Percentiles rank a stretch among this genome's conserved stretches.
Evolutionary conservation across 768 basidiomycete species (phyloP).

Genomic region (Albatrellus ellisii): DNA sequence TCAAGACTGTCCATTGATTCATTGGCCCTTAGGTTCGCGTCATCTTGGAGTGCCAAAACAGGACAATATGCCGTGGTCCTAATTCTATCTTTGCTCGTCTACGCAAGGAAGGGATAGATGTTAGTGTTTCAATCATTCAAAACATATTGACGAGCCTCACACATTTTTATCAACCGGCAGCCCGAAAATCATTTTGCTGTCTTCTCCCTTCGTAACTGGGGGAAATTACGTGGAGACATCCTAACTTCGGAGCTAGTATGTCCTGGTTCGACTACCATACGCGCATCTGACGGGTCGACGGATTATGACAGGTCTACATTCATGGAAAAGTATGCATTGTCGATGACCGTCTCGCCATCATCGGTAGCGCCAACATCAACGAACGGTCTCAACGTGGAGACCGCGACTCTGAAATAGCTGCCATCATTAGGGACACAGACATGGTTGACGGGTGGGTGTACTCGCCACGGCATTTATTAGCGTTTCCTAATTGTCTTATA

Average conservation of each 20-base stretch:
- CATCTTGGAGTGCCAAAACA: constrained; percentile 91
- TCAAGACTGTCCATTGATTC: neutral
- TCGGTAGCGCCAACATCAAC: constrained; percentile 96
- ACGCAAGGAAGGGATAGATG: constrained; percentile 79
- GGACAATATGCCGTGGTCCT: constrained; percentile 78
- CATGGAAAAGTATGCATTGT: constrained; percentile 83
- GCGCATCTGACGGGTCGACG: neutral
- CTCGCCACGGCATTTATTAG: neutral
- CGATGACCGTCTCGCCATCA: constrained; percentile 89
- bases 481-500: constrained; percentile 19
- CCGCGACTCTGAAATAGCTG: constrained; percentile 90
- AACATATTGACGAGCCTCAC: constrained; percentile 1
- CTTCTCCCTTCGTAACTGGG: constrained; percentile 91
- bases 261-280: constrained; percentile 7
- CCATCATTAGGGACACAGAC: constrained; percentile 91
- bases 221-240: constrained; percentile 69
- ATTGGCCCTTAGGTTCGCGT: constrained; percentile 57
- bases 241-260: constrained; percentile 78
- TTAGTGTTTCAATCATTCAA: constrained; percentile 23
- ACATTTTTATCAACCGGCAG: constrained; percentile 26
- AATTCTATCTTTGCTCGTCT: constrained; percentile 84
- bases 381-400: constrained; percentile 94
- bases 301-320: constrained; percentile 58
- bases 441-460: constrained; percentile 75
- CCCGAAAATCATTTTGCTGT: constrained; percentile 87